A percentile compares a stretch with the other conserved stretches of the same genome.
These are phyloP conservation scores for Aspergillus melleus DNA, from an alignment of 2,329 filamentous ascomycete species.

Conservation along the genomic window DNA sequence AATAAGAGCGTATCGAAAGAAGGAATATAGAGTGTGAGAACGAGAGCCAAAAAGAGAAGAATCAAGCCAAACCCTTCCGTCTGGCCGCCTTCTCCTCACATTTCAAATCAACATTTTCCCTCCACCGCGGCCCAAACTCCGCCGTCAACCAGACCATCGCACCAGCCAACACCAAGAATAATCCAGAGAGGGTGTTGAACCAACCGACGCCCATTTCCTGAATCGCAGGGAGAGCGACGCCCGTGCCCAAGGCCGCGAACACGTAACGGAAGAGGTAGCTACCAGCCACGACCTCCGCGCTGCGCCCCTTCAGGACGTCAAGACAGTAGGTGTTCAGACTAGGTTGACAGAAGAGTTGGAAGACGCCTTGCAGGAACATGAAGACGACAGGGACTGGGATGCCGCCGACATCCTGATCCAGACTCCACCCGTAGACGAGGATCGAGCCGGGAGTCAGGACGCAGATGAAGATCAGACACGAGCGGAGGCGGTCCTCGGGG, in stretches of 20 bases:
- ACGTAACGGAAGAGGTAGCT: conserved; percentile 79
- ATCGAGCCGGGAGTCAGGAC: conserved; percentile 62
- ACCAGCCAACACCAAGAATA: conserved; percentile 55
- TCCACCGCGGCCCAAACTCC: conserved; percentile 53
- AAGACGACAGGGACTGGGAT: conserved; percentile 64
- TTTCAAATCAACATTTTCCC: conserved; percentile 54
- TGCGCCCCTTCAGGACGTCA: conserved; percentile 62
- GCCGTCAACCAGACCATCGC: conserved; percentile 51
- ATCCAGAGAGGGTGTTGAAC: conserved; percentile 70
- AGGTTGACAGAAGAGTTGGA: conserved; percentile 74
- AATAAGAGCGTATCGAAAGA: no score
- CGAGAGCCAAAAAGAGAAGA: not conserved
- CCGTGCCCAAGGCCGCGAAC: conserved; percentile 70
- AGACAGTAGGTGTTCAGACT: conserved; percentile 78
- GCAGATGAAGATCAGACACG: conserved; percentile 58
- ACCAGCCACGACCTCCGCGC: conserved; percentile 73
- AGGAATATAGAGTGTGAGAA: not conserved
- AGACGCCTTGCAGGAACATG: conserved; percentile 73
- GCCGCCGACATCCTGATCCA: conserved; percentile 57
- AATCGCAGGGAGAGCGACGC: conserved; percentile 72
- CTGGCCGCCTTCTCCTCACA: conserved; percentile 36
- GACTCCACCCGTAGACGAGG: conserved; percentile 68
- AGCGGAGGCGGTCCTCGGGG: conserved; percentile 67
- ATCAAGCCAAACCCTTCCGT: not conserved
- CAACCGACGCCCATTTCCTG: conserved; percentile 74